Evolutionary conservation across 2,329 filamentous ascomycete species (phyloP).

Genomic region (Bipolaris oryzae): DNA sequence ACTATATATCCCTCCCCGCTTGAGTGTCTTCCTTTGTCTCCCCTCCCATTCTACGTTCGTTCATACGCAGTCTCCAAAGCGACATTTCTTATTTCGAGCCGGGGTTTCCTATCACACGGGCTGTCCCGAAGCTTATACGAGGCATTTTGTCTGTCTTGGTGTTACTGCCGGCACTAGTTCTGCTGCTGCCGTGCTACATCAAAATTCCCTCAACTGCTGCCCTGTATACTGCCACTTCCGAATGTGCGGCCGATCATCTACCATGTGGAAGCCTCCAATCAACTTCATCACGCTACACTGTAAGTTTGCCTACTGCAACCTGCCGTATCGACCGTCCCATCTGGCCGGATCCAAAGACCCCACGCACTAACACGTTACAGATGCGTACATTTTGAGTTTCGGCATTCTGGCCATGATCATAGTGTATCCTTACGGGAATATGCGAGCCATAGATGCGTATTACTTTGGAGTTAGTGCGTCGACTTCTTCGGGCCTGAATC

Average conservation of each 20-base stretch:
- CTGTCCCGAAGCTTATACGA: neutral
- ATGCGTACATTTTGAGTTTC: slow-evolving; percentile 80
- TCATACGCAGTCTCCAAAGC: no score
- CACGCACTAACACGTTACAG: slow-evolving; percentile 48
- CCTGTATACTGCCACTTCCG: neutral
- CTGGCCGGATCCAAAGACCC: neutral
- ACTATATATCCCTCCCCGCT: neutral
- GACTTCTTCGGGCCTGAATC: slow-evolving; percentile 93
- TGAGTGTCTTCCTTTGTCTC: neutral
- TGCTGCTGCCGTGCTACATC: neutral
- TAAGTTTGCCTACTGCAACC: slow-evolving; percentile 42
- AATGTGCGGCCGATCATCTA: neutral
- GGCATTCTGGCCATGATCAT: slow-evolving; percentile 78
- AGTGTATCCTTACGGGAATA: slow-evolving; percentile 67
- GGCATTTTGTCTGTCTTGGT: neutral
- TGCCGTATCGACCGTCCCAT: neutral
- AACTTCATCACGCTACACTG: slow-evolving; percentile 87
- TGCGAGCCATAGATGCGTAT: slow-evolving; percentile 84
- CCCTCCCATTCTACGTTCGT: neutral
- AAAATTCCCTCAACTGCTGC: slow-evolving; percentile 4
- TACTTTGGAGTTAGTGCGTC: slow-evolving; percentile 83
- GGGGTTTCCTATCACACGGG: neutral
- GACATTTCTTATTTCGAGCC: neutral
- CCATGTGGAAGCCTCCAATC: slow-evolving; percentile 24
- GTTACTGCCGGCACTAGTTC: neutral